Percentiles rank a stretch among this genome's conserved stretches.
phyloP scores from a whole-genome alignment of 2,329 filamentous ascomycete species.

The Clonostachys sp. region DNA sequence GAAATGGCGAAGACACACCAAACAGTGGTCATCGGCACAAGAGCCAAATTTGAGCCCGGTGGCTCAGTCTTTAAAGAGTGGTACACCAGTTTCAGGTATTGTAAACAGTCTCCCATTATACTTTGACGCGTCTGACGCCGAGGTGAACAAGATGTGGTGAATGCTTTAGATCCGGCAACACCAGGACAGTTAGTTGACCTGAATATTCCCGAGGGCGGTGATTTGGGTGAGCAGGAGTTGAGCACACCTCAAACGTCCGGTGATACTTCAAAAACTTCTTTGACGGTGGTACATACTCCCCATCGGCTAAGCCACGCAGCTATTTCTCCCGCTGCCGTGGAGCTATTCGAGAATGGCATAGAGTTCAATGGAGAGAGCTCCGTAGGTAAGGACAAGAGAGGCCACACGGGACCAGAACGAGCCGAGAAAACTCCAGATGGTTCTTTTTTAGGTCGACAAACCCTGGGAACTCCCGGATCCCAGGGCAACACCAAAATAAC shows the following conservation, averaged over 20 bases:
- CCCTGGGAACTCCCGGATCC: not conserved
- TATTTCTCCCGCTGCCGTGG: conserved; percentile 11
- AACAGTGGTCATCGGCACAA: conserved; percentile 46
- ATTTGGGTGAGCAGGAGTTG: not conserved
- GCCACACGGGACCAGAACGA: not conserved
- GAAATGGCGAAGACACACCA: conserved; percentile 37
- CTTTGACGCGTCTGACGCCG: no score
- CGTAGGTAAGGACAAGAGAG: conserved; percentile 1
- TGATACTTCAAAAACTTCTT: conserved; percentile 18
- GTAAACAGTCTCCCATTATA: no score
- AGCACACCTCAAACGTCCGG: not conserved
- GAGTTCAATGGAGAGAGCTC: conserved; percentile 12
- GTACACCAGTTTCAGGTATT: conserved; percentile 14
- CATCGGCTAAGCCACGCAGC: conserved; percentile 14
- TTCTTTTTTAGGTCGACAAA: conserved; percentile 11
- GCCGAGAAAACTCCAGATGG: not conserved
- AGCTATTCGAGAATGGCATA: conserved; percentile 23
- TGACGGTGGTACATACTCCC: conserved; percentile 31
- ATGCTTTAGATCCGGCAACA: no score
- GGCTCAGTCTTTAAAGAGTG: conserved; percentile 29
- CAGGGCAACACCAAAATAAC: not conserved
- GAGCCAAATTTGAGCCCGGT: conserved; percentile 46
- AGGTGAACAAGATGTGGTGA: no score
- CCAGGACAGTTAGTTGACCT: conserved; percentile 6
- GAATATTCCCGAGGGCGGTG: not conserved